Evolutionary conservation across 371 early-diverging fungal genomes (phyloP).

Genomic region (Mucor mucedo): DNA sequence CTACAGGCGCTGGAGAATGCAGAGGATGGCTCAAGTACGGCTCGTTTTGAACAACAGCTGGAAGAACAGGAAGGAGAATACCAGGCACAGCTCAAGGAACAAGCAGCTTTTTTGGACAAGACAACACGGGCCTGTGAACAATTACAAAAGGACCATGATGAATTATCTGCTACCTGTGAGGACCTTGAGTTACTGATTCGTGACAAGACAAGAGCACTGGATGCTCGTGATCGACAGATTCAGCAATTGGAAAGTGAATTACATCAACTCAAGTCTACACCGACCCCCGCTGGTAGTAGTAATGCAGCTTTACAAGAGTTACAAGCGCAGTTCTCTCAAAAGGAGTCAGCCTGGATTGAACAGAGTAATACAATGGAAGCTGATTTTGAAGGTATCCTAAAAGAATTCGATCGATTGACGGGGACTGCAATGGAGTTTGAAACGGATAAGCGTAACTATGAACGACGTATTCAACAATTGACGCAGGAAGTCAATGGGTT

Average conservation of each 20-base stretch:
- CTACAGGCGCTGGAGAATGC: constrained; percentile 30
- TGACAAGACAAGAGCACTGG: constrained; percentile 42
- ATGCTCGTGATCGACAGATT: constrained; percentile 48
- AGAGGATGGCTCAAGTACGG: constrained; percentile 5
- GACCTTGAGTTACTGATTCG: constrained; percentile 50
- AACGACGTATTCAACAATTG: constrained; percentile 46
- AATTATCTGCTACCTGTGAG: constrained; percentile 32
- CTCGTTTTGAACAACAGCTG: constrained; percentile 47
- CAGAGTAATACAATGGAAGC: constrained; percentile 51
- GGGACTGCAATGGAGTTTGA: constrained; percentile 62
- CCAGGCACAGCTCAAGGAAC: constrained; percentile 52
- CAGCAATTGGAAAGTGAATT: constrained; percentile 31
- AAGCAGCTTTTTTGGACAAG: constrained; percentile 46
- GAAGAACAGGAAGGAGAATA: constrained; percentile 53
- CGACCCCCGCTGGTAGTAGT: neutral
- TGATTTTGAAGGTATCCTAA: constrained; percentile 59
- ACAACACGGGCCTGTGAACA: constrained; percentile 32
- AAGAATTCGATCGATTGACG: constrained; percentile 64
- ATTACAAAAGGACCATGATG: constrained; percentile 37
- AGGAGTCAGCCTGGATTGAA: constrained; percentile 49
- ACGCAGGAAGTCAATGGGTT: constrained; percentile 35
- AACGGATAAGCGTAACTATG: constrained; percentile 48
- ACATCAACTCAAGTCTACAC: neutral
- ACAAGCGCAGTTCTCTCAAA: constrained; percentile 41
- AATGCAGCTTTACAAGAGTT: constrained; percentile 23